These are phyloP conservation scores for Breviolum minutum DNA, from an alignment of 73 alveolate genomes.

Conservation along the genomic window DNA sequence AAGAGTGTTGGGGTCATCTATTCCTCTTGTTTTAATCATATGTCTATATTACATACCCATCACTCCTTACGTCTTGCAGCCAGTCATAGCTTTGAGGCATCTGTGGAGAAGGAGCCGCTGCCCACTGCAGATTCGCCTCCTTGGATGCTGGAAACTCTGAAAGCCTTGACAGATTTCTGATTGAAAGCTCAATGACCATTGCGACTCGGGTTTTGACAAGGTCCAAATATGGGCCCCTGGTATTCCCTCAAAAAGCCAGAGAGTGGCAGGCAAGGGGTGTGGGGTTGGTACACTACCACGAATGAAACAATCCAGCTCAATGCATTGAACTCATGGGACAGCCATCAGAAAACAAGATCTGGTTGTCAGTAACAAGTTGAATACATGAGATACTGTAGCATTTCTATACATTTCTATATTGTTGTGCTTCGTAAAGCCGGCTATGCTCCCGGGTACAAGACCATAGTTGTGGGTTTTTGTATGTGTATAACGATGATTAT, in stretches of 20 bases:
- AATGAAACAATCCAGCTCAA: background rate
- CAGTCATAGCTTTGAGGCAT: background rate
- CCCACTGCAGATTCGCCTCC: conserved; percentile 84
- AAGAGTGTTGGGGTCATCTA: background rate
- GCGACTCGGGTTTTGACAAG: background rate
- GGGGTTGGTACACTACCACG: background rate
- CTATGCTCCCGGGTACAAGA: background rate
- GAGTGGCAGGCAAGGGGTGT: conserved; percentile 42
- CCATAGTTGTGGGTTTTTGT: too few species aligned
- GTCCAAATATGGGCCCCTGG: conserved; percentile 53
- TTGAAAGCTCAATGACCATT: background rate
- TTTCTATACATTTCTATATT: background rate
- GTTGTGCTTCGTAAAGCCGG: background rate
- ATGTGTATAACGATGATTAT: too few species aligned
- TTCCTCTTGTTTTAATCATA: too few species aligned
- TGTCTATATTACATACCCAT: too few species aligned
- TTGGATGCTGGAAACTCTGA: conserved; percentile 36
- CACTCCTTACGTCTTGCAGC: too few species aligned
- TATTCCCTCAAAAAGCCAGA: conserved; percentile 14
- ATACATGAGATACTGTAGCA: too few species aligned
- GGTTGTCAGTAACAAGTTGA: background rate
- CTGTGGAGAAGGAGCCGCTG: conserved; percentile 35
- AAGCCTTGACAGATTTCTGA: background rate
- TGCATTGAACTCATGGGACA: too few species aligned
- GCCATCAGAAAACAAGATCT: background rate